phyloP scores from a whole-genome alignment of 805 yeast genomes.

The Saccharomycopsis lassenensis region DNA sequence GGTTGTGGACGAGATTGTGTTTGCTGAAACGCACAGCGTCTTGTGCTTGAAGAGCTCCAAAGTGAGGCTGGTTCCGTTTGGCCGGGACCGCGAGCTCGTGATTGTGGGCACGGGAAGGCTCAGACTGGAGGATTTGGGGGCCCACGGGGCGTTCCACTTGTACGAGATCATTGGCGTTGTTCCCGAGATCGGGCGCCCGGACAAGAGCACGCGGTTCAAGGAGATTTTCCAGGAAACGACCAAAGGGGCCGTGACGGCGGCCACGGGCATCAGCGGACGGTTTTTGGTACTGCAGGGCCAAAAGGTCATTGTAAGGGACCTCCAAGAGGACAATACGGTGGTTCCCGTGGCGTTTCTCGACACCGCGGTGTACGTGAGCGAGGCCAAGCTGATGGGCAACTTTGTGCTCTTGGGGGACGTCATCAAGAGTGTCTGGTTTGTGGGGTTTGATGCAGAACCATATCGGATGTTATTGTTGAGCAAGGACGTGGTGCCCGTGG shows the following conservation, averaged over 20 bases:
- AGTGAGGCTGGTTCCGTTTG: not conserved
- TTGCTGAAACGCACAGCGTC: no score
- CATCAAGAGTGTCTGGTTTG: constrained; percentile 62
- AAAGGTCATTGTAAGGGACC: constrained; percentile 61
- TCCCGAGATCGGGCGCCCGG: constrained; percentile 84
- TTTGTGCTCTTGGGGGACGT: constrained; percentile 75
- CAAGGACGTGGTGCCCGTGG: constrained; percentile 54
- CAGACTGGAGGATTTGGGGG: constrained; percentile 69
- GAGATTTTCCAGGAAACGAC: constrained; percentile 61
- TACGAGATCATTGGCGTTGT: constrained; percentile 72
- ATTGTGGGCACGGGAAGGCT: constrained; percentile 71
- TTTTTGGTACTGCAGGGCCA: constrained; percentile 82
- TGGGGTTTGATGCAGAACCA: constrained; percentile 93
- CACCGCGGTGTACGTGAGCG: constrained; percentile 67
- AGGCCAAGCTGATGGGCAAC: constrained; percentile 75
- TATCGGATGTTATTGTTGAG: constrained; percentile 73
- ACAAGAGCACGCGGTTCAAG: constrained; percentile 68
- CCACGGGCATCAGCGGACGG: constrained; percentile 74
- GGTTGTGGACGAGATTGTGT: constrained; percentile 56
- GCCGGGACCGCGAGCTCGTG: constrained; percentile 49
- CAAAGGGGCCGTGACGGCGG: constrained; percentile 72
- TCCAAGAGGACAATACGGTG: constrained; percentile 75
- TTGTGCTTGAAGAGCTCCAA: no score
- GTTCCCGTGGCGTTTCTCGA: constrained; percentile 93
- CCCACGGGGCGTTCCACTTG: constrained; percentile 68